Percentiles rank a stretch among this genome's conserved stretches.
Conservation (phyloP, 148 eudicot genomes). For the Talinum fruticosum region DNA sequence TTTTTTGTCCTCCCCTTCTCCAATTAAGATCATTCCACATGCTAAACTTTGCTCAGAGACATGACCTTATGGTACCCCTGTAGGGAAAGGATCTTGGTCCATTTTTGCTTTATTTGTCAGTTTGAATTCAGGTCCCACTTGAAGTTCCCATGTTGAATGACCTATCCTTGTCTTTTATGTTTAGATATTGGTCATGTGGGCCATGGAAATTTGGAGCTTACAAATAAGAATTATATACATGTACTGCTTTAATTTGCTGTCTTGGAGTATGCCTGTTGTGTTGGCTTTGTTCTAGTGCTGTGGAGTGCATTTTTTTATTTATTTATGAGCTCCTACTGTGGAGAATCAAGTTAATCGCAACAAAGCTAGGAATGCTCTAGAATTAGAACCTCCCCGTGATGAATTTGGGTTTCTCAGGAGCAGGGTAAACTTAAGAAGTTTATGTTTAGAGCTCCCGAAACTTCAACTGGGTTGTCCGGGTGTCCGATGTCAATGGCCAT, state of each 20-base stretch:
- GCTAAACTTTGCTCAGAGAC: constrained; percentile 29
- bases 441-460: neutral
- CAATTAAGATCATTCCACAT: constrained; percentile 33
- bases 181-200: constrained; percentile 24
- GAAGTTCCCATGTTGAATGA: constrained; percentile 34
- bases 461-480: neutral
- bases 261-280: constrained; percentile 24
- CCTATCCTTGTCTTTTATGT: constrained; percentile 36
- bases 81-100: constrained; percentile 22
- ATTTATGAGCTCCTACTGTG: neutral
- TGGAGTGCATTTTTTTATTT: neutral
- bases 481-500: neutral
- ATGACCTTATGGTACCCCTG: constrained; percentile 34
- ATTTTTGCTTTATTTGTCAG: constrained; percentile 22
- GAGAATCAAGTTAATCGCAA: neutral
- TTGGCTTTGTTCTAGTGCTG: neutral
- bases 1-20: neutral
- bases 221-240: constrained; percentile 15
- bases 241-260: constrained; percentile 14
- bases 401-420: neutral
- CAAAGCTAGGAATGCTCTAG: neutral
- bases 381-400: neutral
- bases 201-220: constrained; percentile 16
- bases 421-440: neutral
- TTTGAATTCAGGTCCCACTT: constrained; percentile 33